Conservation (phyloP, 768 basidiomycete genomes). For the Russula brevipes region DNA sequence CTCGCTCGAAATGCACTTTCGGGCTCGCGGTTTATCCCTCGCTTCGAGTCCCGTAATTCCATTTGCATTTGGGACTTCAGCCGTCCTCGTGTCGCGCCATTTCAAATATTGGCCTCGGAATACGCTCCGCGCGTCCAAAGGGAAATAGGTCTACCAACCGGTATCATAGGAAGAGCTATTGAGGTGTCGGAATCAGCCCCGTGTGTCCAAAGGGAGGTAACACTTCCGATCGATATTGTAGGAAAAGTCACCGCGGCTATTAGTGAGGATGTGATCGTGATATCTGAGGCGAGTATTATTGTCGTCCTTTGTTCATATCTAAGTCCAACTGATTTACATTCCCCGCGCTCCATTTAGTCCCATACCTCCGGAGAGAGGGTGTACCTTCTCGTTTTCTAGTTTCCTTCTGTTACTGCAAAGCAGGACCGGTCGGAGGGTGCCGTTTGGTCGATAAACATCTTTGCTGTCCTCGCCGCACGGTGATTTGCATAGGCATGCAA, state of each 20-base stretch:
- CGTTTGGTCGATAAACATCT: not conserved
- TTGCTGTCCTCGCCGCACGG: not conserved
- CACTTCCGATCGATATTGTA: not conserved
- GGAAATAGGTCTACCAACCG: not conserved
- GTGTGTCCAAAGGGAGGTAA: not conserved
- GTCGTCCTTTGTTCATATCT: not conserved
- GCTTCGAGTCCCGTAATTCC: not conserved
- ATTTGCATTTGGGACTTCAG: constrained; percentile 6
- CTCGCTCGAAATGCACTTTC: not conserved
- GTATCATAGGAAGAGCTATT: not conserved
- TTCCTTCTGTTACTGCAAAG: not conserved
- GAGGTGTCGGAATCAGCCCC: not conserved
- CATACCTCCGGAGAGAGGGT: not conserved
- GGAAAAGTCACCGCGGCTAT: not conserved
- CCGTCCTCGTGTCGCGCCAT: not conserved
- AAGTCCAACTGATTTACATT: not conserved
- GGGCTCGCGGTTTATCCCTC: constrained; percentile 2
- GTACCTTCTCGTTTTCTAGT: constrained; percentile 11
- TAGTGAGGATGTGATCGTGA: constrained; percentile 17
- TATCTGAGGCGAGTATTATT: constrained; percentile 11
- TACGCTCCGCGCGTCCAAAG: not conserved
- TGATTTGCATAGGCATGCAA: not conserved
- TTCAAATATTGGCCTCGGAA: not conserved
- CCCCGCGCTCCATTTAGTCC: not conserved
- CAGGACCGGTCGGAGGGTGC: not conserved